Evolutionary conservation across 768 basidiomycete genomes (phyloP).

Genomic region (Porphyrellus cyaneotinctus): DNA sequence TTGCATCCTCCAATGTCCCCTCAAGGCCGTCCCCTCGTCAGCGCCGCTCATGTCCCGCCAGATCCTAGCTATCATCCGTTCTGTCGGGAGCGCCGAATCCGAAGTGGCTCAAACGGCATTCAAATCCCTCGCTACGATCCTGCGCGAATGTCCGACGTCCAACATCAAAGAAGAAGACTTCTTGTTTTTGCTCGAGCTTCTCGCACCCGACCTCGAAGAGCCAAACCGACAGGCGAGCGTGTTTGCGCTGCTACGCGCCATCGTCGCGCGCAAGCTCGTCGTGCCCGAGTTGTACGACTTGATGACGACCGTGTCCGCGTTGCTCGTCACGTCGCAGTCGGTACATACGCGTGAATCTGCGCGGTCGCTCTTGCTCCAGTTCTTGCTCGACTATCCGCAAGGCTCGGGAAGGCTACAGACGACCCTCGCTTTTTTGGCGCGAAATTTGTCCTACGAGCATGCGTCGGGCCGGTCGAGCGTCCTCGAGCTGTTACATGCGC

Average conservation of each 20-base stretch:
- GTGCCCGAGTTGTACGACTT: constrained; percentile 96
- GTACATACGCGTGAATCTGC: constrained; percentile 88
- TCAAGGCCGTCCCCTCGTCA: constrained; percentile 68
- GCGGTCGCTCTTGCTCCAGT: constrained; percentile 84
- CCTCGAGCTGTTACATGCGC: constrained; percentile 83
- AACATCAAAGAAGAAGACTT: constrained; percentile 89
- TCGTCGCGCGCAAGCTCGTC: constrained; percentile 86
- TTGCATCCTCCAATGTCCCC: constrained; percentile 77
- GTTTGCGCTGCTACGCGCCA: constrained; percentile 85
- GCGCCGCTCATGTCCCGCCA: constrained; percentile 82
- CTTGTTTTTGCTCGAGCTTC: constrained; percentile 77
- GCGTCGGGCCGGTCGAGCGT: constrained; percentile 92
- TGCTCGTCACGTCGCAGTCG: constrained; percentile 93
- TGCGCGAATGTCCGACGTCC: constrained; percentile 84
- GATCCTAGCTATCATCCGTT: constrained; percentile 76
- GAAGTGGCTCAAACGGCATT: constrained; percentile 87
- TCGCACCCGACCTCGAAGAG: constrained; percentile 89
- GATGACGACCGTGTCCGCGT: constrained; percentile 88
- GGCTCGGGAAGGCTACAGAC: constrained; percentile 85
- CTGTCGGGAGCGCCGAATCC: constrained; percentile 81
- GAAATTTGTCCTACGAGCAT: constrained; percentile 85
- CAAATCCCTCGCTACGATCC: constrained; percentile 76
- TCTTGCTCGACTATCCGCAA: constrained; percentile 96
- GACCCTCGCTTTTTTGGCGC: constrained; percentile 88
- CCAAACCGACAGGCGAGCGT: constrained; percentile 78